Percentiles rank a stretch among this genome's conserved stretches.
These are phyloP conservation scores for Ustilago loliicola DNA, from an alignment of 1,284 basidiomycete species.

Conservation along the genomic window DNA sequence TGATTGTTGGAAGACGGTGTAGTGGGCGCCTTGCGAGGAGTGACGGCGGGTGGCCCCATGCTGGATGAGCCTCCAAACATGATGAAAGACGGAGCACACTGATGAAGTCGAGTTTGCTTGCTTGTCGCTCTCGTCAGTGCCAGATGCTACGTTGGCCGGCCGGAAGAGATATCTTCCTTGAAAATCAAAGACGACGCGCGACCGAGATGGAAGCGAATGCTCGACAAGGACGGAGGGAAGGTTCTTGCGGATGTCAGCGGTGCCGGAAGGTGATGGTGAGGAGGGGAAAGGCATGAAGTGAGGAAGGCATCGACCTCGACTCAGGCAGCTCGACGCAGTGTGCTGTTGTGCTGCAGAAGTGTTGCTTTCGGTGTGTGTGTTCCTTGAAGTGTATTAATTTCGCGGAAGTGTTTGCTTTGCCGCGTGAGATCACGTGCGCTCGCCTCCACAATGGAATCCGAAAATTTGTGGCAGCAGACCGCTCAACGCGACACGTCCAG, in stretches of 20 bases:
- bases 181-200: not conserved
- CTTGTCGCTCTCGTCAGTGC: not conserved
- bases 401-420: slow-evolving; percentile 29
- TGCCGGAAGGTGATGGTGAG: not conserved
- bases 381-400: slow-evolving; percentile 8
- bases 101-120: not conserved
- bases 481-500: slow-evolving; percentile 41
- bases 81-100: not conserved
- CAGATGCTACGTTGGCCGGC: not conserved
- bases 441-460: slow-evolving; percentile 21
- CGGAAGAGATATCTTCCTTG: too few species aligned
- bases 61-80: slow-evolving; percentile 23
- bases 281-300: not conserved
- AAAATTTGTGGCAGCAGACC: slow-evolving; percentile 11
- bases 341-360: not conserved
- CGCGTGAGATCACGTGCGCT: slow-evolving; percentile 43
- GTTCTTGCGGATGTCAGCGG: not conserved
- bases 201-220: not conserved
- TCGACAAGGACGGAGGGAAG: not conserved
- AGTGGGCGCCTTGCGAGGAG: slow-evolving; percentile 48
- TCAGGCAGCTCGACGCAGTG: not conserved
- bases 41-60: slow-evolving; percentile 54
- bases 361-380: slow-evolving; percentile 12
- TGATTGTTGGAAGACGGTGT: slow-evolving; percentile 32
- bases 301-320: not conserved